Conservation (phyloP, 768 basidiomycete species). For the Suillus alpinus region DNA sequence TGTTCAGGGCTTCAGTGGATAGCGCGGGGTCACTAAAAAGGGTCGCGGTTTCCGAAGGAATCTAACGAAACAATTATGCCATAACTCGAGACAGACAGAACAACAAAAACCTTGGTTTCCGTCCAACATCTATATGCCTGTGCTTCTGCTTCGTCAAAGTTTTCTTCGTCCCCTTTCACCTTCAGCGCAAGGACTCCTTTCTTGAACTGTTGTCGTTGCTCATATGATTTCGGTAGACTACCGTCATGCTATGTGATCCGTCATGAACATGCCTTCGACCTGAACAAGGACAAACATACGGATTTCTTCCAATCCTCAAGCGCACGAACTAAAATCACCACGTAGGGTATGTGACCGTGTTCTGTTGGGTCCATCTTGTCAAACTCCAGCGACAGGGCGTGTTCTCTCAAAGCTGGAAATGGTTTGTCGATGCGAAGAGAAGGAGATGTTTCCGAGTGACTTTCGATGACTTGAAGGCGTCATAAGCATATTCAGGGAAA, state of each 20-base stretch:
- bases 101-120: conserved; percentile 38
- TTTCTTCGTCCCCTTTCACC: conserved; percentile 86
- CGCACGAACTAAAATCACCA: conserved; percentile 81
- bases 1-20: conserved; percentile 34
- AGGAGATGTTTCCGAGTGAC: conserved; percentile 72
- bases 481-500: not conserved
- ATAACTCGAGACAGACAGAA: conserved; percentile 5
- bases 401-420: conserved; percentile 77
- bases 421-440: conserved; percentile 87
- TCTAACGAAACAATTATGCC: conserved; percentile 25
- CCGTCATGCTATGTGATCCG: conserved; percentile 57
- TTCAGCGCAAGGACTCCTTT: conserved; percentile 57
- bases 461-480: conserved; percentile 70
- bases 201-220: conserved; percentile 81
- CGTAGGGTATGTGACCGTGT: conserved; percentile 88
- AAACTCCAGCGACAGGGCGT: conserved; percentile 71
- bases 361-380: conserved; percentile 82
- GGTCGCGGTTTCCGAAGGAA: conserved; percentile 64
- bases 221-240: conserved; percentile 45
- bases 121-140: conserved; percentile 85
- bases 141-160: conserved; percentile 91
- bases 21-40: conserved; percentile 66
- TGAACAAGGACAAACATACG: conserved; percentile 40
- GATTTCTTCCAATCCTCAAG: conserved; percentile 79
- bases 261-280: not conserved